Evolutionary conservation across 371 early-diverging fungal species (phyloP).

Genomic region (Mucor plumbeus): DNA sequence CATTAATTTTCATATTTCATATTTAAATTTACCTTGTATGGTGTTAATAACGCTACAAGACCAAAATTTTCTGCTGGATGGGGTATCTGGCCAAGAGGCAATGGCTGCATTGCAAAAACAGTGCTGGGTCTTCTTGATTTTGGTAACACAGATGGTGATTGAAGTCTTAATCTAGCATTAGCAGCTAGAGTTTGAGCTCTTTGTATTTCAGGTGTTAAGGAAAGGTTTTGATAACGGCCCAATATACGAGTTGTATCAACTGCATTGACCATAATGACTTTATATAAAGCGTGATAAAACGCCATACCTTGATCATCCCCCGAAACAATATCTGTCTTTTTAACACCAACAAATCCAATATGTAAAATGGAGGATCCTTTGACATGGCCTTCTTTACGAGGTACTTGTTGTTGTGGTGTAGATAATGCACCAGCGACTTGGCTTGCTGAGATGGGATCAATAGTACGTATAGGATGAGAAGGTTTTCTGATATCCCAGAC

Average conservation of each 20-base stretch:
- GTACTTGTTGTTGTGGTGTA: conserved; percentile 42
- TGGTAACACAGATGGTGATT: conserved; percentile 15
- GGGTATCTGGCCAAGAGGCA: conserved; percentile 66
- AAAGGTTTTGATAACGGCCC: conserved; percentile 66
- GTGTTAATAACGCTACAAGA: conserved; percentile 75
- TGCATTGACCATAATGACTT: conserved; percentile 72
- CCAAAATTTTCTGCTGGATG: conserved; percentile 73
- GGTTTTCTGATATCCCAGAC: conserved; percentile 76
- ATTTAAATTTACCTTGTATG: conserved; percentile 62
- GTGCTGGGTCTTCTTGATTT: conserved; percentile 58
- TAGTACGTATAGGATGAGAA: conserved; percentile 52
- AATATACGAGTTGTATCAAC: conserved; percentile 71
- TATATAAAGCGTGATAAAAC: conserved; percentile 74
- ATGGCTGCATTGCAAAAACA: conserved; percentile 72
- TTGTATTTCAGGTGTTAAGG: conserved; percentile 37
- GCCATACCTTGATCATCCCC: conserved; percentile 80
- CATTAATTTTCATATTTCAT: neutral
- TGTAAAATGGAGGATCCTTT: conserved; percentile 73
- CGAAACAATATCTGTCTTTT: conserved; percentile 70
- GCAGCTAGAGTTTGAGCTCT: conserved; percentile 22
- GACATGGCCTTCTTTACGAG: conserved; percentile 71
- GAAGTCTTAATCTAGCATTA: conserved; percentile 15
- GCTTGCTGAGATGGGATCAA: conserved; percentile 54
- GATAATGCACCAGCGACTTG: conserved; percentile 35
- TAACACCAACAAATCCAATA: conserved; percentile 72